Evolutionary conservation across 164 flowering plant species (phyloP), one percentile per base, ranked within the genome.

Genomic region (Brasenia schreberi): DNA sequence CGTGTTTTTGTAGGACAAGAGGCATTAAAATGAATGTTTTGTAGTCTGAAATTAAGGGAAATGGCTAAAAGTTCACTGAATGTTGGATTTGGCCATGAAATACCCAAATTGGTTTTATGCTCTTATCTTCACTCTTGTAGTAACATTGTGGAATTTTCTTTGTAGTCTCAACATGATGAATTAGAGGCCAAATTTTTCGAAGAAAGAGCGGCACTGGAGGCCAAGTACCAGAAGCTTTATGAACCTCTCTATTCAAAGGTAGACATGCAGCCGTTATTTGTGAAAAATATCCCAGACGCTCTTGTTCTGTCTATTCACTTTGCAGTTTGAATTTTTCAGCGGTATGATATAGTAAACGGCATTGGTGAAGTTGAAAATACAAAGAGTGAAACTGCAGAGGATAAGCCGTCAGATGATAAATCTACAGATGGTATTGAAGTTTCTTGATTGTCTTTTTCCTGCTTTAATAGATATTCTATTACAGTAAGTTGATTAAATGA

Each of bases 141-240:
- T 49, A 9, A 49, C 16, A 14, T 14, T 49, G 12, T 14, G 10
- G 16, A 49, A 49, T 49, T 49, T 7, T 9, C 16, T 49, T 9
- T 49, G 56, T 14, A 81, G 84, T 69, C 67, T 27, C 67, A 81
- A 67, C 78, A 76, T 71, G 78, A 78, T 71, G 84, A 78, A 66
- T 64, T 81, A n/a, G 81, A 81, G 66, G 81, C 81, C 5, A 77
- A 81, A 42, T 81, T 78, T 67, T 77, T 78, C 49, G 84, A 78
- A 68, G 84, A 81, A 69, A 78, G 76, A 71, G 84, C 84, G 18
- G 80, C 78, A 42, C 81, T 81, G 65, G 84, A 81, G 68, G 81
- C 81, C 19, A 81, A 78, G 65, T 81, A 81, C 74, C 78, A 76
- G 72, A 81, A 78, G 68, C 68, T 72, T 9, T 81, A 81, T 68